phyloP scores from a whole-genome alignment of 371 early-diverging fungal genomes.

The Homolaphlyctis polyrhiza region DNA sequence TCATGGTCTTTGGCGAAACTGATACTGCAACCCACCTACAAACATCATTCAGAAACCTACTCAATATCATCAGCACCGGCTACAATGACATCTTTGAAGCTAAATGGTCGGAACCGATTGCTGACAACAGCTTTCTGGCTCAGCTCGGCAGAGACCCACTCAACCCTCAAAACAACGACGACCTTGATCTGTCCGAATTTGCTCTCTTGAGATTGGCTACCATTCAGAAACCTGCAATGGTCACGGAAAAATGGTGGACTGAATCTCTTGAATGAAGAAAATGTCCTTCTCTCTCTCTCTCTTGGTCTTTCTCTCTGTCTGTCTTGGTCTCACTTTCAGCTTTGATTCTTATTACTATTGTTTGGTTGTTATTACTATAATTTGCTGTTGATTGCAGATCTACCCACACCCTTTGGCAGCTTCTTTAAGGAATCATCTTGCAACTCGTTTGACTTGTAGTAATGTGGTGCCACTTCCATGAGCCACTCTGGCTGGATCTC shows the following conservation, averaged over 20 bases:
- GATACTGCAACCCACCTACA: neutral
- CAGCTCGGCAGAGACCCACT: no score
- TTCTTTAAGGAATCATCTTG: slow-evolving; percentile 38
- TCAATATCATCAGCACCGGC: neutral
- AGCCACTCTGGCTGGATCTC: slow-evolving; percentile 93
- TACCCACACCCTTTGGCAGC: slow-evolving; percentile 39
- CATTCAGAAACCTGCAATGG: neutral
- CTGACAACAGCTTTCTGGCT: no score
- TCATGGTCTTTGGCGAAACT: neutral
- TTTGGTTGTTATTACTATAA: no score
- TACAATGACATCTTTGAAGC: neutral
- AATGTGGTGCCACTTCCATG: slow-evolving; percentile 90
- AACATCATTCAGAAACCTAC: neutral
- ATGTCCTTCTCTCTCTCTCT: no score
- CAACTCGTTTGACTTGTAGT: slow-evolving; percentile 71
- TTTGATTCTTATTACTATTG: no score
- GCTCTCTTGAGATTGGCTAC: no score
- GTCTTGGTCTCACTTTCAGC: no score
- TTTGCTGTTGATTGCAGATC: slow-evolving; percentile 13
- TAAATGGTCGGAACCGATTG: neutral
- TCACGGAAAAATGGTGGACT: neutral
- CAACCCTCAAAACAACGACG: no score
- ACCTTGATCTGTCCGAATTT: no score
- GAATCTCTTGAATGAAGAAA: no score
- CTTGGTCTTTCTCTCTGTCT: no score